A percentile compares a stretch with the other conserved stretches of the same genome.
phyloP scores from a whole-genome alignment of 352 stramenopile genomes.

The Pythium aphanidermatum region DNA sequence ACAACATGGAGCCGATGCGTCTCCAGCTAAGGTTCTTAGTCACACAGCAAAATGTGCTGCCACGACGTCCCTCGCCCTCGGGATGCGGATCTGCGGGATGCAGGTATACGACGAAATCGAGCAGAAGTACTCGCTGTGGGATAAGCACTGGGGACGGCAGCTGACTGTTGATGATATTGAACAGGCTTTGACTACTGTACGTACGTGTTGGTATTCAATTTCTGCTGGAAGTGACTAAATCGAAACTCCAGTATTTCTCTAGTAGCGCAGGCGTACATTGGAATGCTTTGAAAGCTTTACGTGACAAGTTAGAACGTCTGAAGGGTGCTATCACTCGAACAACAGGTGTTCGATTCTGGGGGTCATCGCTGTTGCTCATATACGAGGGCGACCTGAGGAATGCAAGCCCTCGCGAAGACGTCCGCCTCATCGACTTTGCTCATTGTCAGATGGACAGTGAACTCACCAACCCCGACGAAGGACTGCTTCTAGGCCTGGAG shows the following conservation, averaged over 20 bases:
- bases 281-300: constrained; percentile 36
- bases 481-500: constrained; percentile 53
- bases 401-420: constrained; percentile 24
- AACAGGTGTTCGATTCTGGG: constrained; percentile 65
- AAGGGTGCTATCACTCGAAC: constrained; percentile 36
- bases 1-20: constrained; percentile 65
- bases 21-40: constrained; percentile 56
- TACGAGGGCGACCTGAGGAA: constrained; percentile 58
- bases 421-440: constrained; percentile 76
- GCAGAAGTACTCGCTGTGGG: constrained; percentile 58
- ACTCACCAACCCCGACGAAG: constrained; percentile 48
- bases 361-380: constrained; percentile 62
- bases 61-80: constrained; percentile 61
- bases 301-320: constrained; percentile 37
- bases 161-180: constrained; percentile 51
- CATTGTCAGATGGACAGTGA: constrained; percentile 62
- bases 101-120: constrained; percentile 65
- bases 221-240: too few relatives aligned
- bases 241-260: constrained; percentile 72
- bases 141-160: constrained; percentile 73
- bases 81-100: constrained; percentile 74
- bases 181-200: constrained; percentile 53
- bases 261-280: constrained; percentile 34
- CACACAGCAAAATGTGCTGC: constrained; percentile 69
- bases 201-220: too few relatives aligned